Conservation (phyloP, 495 filamentous ascomycete genomes). For the Penicillium coffeae region DNA sequence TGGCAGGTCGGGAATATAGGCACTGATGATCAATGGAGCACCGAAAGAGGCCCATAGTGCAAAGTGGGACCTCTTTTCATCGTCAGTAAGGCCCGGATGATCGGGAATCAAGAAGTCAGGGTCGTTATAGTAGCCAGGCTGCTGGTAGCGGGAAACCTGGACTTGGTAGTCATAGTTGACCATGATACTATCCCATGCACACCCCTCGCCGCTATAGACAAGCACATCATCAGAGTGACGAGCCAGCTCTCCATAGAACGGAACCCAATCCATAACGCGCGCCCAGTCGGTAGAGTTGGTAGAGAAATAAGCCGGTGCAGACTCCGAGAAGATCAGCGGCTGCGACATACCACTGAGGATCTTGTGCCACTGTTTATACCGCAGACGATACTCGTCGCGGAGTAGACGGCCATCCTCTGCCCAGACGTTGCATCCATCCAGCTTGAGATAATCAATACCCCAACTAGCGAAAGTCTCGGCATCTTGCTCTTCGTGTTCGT, state of each 20-base stretch:
- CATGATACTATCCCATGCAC: constrained; percentile 43
- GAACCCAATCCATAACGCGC: constrained; percentile 38
- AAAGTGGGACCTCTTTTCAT: constrained; percentile 41
- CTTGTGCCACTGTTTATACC: constrained; percentile 34
- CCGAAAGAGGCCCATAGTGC: constrained; percentile 38
- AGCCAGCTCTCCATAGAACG: constrained; percentile 33
- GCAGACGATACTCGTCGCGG: constrained; percentile 27
- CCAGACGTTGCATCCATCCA: constrained; percentile 38
- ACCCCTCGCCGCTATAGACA: constrained; percentile 28
- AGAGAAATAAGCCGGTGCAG: constrained; percentile 40
- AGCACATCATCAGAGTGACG: constrained; percentile 42
- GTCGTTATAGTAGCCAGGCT: constrained; percentile 43
- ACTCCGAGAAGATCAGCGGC: constrained; percentile 40
- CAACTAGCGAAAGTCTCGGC: constrained; percentile 36
- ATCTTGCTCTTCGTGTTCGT: constrained; percentile 32
- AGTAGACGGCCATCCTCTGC: constrained; percentile 19
- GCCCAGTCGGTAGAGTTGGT: constrained; percentile 37
- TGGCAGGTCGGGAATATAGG: constrained; percentile 33
- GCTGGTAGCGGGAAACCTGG: constrained; percentile 37
- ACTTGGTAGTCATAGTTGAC: constrained; percentile 34
- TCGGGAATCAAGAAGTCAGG: constrained; percentile 43
- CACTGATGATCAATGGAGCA: constrained; percentile 41
- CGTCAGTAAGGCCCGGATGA: constrained; percentile 29
- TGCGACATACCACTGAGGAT: constrained; percentile 27
- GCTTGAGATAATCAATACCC: constrained; percentile 43